Evolutionary conservation across 345 rosid genomes (phyloP), one percentile per base, ranked within the genome.

Genomic region (Trapa bicornis): DNA sequence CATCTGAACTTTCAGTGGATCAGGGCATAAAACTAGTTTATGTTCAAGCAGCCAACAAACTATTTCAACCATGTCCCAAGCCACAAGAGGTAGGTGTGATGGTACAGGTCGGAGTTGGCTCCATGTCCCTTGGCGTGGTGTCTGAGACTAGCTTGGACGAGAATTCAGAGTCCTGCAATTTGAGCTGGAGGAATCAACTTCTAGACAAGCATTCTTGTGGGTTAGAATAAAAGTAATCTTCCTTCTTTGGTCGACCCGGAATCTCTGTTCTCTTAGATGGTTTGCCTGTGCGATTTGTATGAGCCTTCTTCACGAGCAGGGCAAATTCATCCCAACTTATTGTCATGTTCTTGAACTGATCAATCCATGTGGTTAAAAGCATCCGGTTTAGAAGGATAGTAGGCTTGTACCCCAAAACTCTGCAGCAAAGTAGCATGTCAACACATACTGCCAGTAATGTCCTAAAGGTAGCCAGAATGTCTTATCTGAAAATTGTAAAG

Each of bases 161-260:
- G 29, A 52, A 8, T 6, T 4, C n/a, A 8, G 57, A 37, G 61
- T 42, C 61, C 29, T 22, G 29, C 29, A 32, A 9, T 29, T 12
- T 57, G 61, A 1, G 61, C 36, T 1, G 3, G 36, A 22, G 37
- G 61, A 12, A 57, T 57, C 61, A 29, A 52, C 22, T 17, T 52
- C 29, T 22, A 29, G 57, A 52, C 32, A 88, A 77, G 64, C 97
- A 91, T 75, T 91, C 97, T 15, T 80, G 86, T 12, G 97, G 97
- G 78, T 91, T 88, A 64, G 97, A 78, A 58, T 91, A 91, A 80
- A 91, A 91, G 68, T 84, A 85, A 71, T 91, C 97, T 79, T 91
- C 97, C 73, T 88, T 95, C 79, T 91, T 91, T 0, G 95, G 97
- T 80, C 76, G 86, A 64, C 85, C 92, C 4, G 83, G 83, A 67